phyloP scores from a whole-genome alignment of 345 rosid species.

The Pistacia vera region DNA sequence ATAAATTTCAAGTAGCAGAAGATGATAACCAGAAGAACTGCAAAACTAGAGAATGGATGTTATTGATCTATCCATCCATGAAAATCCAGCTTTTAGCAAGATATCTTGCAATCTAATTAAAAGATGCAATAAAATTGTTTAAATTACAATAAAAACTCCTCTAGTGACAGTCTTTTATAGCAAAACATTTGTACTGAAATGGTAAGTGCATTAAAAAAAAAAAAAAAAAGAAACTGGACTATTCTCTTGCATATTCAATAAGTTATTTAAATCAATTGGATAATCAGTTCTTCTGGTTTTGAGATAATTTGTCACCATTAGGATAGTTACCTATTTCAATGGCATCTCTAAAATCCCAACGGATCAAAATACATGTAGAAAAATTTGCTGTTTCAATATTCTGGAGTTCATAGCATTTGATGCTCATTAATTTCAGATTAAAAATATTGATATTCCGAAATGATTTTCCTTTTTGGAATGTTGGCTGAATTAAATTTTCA shows the following conservation, averaged over 20 bases:
- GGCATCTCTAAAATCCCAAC: background rate
- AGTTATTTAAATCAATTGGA: background rate
- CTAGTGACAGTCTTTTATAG: too few species aligned
- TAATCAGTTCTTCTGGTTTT: background rate
- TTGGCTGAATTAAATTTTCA: background rate
- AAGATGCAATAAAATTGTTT: too few species aligned
- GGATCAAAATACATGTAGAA: background rate
- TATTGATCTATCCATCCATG: too few species aligned
- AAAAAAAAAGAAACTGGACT: background rate
- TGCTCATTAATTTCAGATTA: background rate
- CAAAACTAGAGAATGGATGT: too few species aligned
- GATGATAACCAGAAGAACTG: too few species aligned
- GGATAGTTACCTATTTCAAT: background rate
- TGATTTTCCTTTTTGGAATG: background rate
- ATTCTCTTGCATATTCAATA: too few species aligned
- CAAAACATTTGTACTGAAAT: too few species aligned
- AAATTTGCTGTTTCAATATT: background rate
- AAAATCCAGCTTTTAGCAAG: too few species aligned
- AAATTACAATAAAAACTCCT: too few species aligned
- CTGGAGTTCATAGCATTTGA: background rate
- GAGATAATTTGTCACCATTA: conserved; percentile 1
- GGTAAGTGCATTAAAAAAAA: background rate
- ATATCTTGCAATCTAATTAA: too few species aligned
- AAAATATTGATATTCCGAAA: background rate
- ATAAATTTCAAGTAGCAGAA: too few species aligned